A percentile compares a stretch with the other conserved stretches of the same genome.
Conservation (phyloP, 169 alveolate genomes). For the Haemoproteus tartakovskyi region DNA sequence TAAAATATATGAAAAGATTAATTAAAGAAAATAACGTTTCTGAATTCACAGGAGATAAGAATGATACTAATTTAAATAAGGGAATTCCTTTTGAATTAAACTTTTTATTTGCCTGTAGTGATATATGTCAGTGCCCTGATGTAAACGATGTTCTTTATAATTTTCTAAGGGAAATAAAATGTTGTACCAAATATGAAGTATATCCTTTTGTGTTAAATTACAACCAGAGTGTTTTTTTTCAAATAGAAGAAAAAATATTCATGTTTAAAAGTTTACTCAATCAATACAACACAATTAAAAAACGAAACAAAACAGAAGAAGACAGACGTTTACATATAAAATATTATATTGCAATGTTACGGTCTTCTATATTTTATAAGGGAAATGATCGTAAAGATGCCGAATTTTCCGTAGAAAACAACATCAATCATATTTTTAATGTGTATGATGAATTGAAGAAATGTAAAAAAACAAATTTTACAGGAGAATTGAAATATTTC, state of each 20-base stretch:
- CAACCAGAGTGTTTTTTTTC: conserved; percentile 10
- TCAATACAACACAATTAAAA: conserved; percentile 6
- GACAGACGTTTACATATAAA: background rate
- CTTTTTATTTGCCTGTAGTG: conserved; percentile 10
- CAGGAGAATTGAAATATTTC: background rate
- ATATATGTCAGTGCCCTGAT: conserved; percentile 2
- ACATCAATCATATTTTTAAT: conserved; percentile 12
- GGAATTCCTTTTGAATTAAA: conserved; percentile 23
- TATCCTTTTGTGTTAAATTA: background rate
- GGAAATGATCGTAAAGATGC: background rate
- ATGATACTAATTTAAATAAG: background rate
- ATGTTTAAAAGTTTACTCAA: conserved; percentile 4
- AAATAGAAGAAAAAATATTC: conserved; percentile 18
- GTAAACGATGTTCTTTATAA: conserved; percentile 20
- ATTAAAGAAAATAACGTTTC: background rate
- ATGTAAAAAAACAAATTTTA: background rate
- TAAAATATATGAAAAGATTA: conserved; percentile 16
- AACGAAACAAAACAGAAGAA: background rate
- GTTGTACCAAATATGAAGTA: background rate
- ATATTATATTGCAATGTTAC: background rate
- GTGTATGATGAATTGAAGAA: conserved; percentile 1
- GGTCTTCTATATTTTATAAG: conserved; percentile 8
- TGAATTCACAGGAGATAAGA: background rate
- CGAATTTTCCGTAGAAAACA: background rate
- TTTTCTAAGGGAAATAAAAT: conserved; percentile 7